Evolutionary conservation across 2,329 filamentous ascomycete species (phyloP), one percentile per base, ranked within the genome.

Genomic region (Apiospora aurea): DNA sequence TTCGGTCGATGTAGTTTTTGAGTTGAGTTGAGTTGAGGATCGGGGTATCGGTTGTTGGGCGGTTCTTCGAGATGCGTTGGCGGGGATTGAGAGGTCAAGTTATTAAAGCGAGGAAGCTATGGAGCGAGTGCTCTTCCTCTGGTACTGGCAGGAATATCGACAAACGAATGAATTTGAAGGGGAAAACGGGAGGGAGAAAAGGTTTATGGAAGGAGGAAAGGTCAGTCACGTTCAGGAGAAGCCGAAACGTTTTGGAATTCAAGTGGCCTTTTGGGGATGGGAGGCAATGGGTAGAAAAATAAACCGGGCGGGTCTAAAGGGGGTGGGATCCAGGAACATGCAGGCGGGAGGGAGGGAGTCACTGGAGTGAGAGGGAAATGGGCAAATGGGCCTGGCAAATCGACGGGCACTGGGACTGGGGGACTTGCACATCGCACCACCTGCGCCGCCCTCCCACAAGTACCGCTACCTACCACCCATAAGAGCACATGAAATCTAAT

Each of bases 141-240:
- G 57, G 61, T 78, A 77, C 71, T 51, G 69, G 72, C 73, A 72
- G 76, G 77, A 80, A 77, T 80, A 79, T 80, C 75, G 78, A 80
- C 78, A 81, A 81, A 81, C 80, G 80, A 81, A 81, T 80, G 79
- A 79, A 80, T 80, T 77, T 79, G 79, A 81, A 80, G 71, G 74
- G 76, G 77, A 78, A 78, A 77, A 77, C 75, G 73, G 74, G 75
- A 73, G 75, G 76, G 72, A 72, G 74, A 71, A 38, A 38, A 72
- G 70, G 69, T 73, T 72, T 75, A 69, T 76, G 74, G 74, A 74
- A 74, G 72, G 71, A 76, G 77, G 79, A 71, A 78, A 77, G 74
- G 78, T 74, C 79, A 77, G 73, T 75, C 71, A 74, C 78, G 77
- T 75, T 78, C 76, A 76, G 78, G 78, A 81, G 80, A 80, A 79